Evolutionary conservation across 345 rosid species (phyloP).

Genomic region (Populus simonii): DNA sequence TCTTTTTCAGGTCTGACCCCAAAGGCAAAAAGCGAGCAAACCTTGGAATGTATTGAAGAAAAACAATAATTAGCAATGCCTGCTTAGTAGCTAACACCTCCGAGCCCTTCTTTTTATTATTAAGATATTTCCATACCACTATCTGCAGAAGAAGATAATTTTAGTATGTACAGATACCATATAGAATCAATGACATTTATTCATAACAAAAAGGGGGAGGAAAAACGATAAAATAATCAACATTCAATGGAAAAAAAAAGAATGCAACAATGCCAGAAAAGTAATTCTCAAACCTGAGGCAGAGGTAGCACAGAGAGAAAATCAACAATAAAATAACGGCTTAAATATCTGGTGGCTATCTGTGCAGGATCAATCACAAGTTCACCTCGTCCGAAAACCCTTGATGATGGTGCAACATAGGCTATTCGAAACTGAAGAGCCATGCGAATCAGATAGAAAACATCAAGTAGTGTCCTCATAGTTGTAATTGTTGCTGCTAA

Average conservation of each 20-base stretch:
- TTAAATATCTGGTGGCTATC: conserved; percentile 62
- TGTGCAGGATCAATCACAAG: conserved; percentile 82
- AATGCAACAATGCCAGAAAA: neutral
- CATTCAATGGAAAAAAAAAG: neutral
- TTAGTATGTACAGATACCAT: neutral
- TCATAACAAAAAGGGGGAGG: neutral
- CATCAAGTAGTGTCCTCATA: conserved; percentile 54
- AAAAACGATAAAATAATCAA: neutral
- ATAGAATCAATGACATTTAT: neutral
- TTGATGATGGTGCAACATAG: conserved; percentile 79
- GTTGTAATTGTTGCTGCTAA: conserved; percentile 62
- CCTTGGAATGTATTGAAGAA: conserved; percentile 75
- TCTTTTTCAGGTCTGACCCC: conserved; percentile 76
- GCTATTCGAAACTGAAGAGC: conserved; percentile 81
- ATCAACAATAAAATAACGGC: conserved; percentile 70
- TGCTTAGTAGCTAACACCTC: conserved; percentile 60
- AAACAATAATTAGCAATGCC: conserved; percentile 50
- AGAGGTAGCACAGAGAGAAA: conserved; percentile 71
- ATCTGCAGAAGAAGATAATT: conserved; percentile 37
- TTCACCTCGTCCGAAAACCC: conserved; percentile 94
- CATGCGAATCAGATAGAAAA: conserved; percentile 62
- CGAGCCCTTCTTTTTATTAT: conserved; percentile 45
- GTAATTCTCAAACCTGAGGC: conserved; percentile 57
- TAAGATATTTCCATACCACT: conserved; percentile 66
- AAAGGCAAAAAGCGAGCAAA: conserved; percentile 66